These are phyloP conservation scores for Galerina sulciceps DNA, from an alignment of 768 basidiomycete species.

Conservation along the genomic window DNA sequence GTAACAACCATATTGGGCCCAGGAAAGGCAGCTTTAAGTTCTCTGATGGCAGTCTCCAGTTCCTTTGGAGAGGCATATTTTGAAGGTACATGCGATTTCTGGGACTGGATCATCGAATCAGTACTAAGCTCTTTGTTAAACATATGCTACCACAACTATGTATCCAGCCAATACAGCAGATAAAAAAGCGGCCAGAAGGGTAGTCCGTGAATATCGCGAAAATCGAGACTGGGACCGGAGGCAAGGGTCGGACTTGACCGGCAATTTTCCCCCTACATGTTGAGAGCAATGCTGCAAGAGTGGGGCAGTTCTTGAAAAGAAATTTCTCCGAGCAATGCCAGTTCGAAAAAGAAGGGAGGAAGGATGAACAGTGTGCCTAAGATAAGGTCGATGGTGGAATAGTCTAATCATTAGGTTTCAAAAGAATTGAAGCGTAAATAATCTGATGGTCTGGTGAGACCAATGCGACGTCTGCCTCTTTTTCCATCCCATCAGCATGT, in stretches of 20 bases:
- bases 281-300: neutral
- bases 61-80: constrained; percentile 53
- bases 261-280: neutral
- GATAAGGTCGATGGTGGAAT: too few species aligned
- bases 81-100: constrained; percentile 5
- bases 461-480: too few species aligned
- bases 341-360: too few species aligned
- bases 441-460: too few species aligned
- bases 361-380: too few species aligned
- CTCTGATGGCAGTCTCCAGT: constrained; percentile 53
- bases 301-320: neutral
- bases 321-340: neutral
- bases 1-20: constrained; percentile 52
- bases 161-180: constrained; percentile 36
- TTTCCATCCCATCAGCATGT: too few species aligned
- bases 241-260: neutral
- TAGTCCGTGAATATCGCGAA: constrained; percentile 35
- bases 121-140: neutral
- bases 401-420: too few species aligned
- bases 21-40: constrained; percentile 52
- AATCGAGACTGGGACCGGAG: neutral
- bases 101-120: neutral
- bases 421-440: too few species aligned
- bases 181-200: constrained; percentile 42
- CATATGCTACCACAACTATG: constrained; percentile 23